Conservation (phyloP, 2,329 filamentous ascomycete genomes). For the Cryoendolithus antarcticus region DNA sequence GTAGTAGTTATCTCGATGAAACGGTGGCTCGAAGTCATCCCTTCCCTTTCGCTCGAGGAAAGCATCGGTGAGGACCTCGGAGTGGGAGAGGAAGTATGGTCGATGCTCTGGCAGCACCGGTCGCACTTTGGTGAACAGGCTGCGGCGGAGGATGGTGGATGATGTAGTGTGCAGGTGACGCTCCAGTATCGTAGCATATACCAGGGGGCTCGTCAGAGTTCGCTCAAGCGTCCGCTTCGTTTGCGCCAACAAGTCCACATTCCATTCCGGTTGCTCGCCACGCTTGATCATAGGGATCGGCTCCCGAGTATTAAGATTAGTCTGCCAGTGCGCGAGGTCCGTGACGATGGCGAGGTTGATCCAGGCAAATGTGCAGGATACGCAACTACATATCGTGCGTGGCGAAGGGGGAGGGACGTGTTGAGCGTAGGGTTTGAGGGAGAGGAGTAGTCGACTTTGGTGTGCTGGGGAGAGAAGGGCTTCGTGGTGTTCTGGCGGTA, state of each 20-base stretch:
- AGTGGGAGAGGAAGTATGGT: slow-evolving; percentile 35
- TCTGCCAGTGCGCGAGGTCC: slow-evolving; percentile 47
- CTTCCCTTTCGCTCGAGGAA: slow-evolving; percentile 42
- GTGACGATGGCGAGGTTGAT: slow-evolving; percentile 42
- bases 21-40: slow-evolving; percentile 40
- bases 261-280: slow-evolving; percentile 39
- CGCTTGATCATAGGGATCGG: slow-evolving; percentile 42
- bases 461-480: slow-evolving; percentile 31
- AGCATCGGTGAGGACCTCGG: slow-evolving; percentile 38
- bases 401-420: slow-evolving; percentile 27
- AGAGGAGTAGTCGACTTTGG: slow-evolving; percentile 32
- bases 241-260: slow-evolving; percentile 30
- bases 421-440: slow-evolving; percentile 37
- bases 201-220: slow-evolving; percentile 36
- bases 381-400: slow-evolving; percentile 41
- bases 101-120: slow-evolving; percentile 32
- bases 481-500: slow-evolving; percentile 25
- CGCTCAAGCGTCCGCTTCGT: slow-evolving; percentile 35
- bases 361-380: slow-evolving; percentile 46
- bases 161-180: slow-evolving; percentile 37
- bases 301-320: slow-evolving; percentile 36
- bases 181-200: slow-evolving; percentile 39
- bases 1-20: slow-evolving; percentile 46
- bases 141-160: slow-evolving; percentile 35
- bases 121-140: slow-evolving; percentile 16